These are phyloP conservation scores for Gaertneriomyces sp. DNA, from an alignment of 192 early-diverging fungal genomes.

Conservation along the genomic window DNA sequence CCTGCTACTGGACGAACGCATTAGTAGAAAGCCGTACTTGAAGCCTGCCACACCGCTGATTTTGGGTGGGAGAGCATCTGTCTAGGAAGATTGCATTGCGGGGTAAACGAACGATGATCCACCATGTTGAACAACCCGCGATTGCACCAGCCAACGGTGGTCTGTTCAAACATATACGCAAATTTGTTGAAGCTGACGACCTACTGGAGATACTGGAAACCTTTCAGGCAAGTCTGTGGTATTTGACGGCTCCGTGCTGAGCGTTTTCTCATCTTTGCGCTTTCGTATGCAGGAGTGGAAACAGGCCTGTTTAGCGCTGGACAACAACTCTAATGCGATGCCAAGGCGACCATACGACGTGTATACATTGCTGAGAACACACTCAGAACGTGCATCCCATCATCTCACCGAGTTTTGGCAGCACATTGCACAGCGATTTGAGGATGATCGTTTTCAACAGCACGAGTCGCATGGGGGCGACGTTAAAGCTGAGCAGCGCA, in stretches of 20 bases:
- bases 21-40: too few species aligned
- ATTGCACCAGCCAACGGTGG: neutral
- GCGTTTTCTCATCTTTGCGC: neutral
- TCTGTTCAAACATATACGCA: constrained; percentile 1
- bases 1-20: too few species aligned
- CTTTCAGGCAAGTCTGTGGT: constrained; percentile 5
- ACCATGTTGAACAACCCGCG: too few species aligned
- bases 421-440: constrained; percentile 2
- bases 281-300: neutral
- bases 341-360: constrained; percentile 11
- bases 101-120: too few species aligned
- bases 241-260: neutral
- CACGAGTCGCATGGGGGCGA: neutral
- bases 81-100: too few species aligned
- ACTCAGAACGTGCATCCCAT: constrained; percentile 12
- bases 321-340: neutral
- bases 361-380: constrained; percentile 18
- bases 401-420: constrained; percentile 20
- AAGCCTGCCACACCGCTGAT: too few species aligned
- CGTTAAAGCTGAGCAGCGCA: neutral
- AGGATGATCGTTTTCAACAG: constrained; percentile 1
- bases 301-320: neutral
- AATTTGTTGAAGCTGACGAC: constrained; percentile 25
- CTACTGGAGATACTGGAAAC: constrained; percentile 15
- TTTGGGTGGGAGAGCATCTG: too few species aligned